Evolutionary conservation across 2,329 filamentous ascomycete genomes (phyloP), one percentile per base, ranked within the genome.

Genomic region (Penicillium expansum): DNA sequence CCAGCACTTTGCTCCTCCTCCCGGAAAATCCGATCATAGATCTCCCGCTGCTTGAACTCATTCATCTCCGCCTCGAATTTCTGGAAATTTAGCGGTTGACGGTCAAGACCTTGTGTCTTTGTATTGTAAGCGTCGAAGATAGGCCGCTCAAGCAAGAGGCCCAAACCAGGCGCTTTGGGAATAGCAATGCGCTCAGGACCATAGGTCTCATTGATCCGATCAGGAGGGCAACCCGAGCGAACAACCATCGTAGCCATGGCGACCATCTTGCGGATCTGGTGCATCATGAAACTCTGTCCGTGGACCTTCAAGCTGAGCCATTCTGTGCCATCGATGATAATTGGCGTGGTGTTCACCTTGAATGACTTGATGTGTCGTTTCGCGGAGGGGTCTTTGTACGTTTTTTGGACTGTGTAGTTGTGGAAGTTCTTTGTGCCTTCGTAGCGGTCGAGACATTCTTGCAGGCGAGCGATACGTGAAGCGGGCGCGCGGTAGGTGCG

Each of bases 261-360:
- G 16, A 99, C 91, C 94, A 99, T 97, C 77, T 97, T 99, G 69
- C 94, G 88, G 75, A 99, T 99, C 78, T 99, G 94, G 76, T 99
- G 94, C 94, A 99, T 99, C 94, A 99, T 99, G 82, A 99, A 99
- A 70, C 89, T 93, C 76, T 99, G 94, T 0, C 94, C 94, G 75
- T 99, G 94, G 24, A 99, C 92, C 73, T 96, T 96, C 64, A 97
- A 81, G 42, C 89, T 94, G 5, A 99, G 81, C 94, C 94, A 99
- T 79, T 99, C 90, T 1, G 92, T 97, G 70, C 93, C 87, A 73
- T 91, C 86, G 74, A 96, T 95, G 69, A 92, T 85, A 68, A 96
- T 88, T 0, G 92, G 91, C 50, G 83, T 79, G 3, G 80, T 78
- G 72, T 91, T 89, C 56, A 91, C 88, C 37, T 88, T 80, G 79